A percentile compares a stretch with the other conserved stretches of the same genome.
Evolutionary conservation across 768 basidiomycete genomes (phyloP).

Genomic region (Leccinum fibrillosum): DNA sequence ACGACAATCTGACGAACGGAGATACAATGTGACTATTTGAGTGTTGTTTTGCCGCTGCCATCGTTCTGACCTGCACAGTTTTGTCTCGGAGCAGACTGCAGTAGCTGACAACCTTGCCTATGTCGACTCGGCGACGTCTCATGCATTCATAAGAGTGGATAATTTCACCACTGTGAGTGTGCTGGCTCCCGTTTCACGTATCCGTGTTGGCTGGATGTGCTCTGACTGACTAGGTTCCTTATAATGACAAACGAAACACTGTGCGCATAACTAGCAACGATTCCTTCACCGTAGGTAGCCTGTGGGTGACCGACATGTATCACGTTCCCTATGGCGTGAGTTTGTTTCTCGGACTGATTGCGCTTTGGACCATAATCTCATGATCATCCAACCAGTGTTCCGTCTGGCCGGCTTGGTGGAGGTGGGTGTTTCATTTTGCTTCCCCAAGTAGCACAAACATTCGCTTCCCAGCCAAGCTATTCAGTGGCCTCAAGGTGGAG

Average conservation of each 20-base stretch:
- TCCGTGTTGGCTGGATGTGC: background rate
- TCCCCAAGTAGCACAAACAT: background rate
- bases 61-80: slow-evolving; percentile 34
- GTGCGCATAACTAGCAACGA: slow-evolving; percentile 62
- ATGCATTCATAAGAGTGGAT: slow-evolving; percentile 76
- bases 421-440: slow-evolving; percentile 12
- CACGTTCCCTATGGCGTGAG: slow-evolving; percentile 64
- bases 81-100: slow-evolving; percentile 43
- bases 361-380: slow-evolving; percentile 1
- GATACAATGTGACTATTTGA: slow-evolving; percentile 44
- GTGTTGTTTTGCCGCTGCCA: background rate
- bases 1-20: slow-evolving; percentile 69
- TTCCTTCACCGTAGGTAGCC: slow-evolving; percentile 52
- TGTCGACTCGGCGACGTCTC: slow-evolving; percentile 59
- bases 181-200: background rate
- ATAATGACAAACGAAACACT: slow-evolving; percentile 60
- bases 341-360: slow-evolving; percentile 7
- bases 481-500: slow-evolving; percentile 62
- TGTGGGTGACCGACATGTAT: slow-evolving; percentile 63
- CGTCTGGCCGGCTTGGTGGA: slow-evolving; percentile 68
- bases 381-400: slow-evolving; percentile 46
- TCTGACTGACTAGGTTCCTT: slow-evolving; percentile 22
- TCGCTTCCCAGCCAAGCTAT: slow-evolving; percentile 41
- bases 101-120: slow-evolving; percentile 52
- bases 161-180: slow-evolving; percentile 52